These are phyloP conservation scores for Talaromyces sp. DNA, from an alignment of 2,329 filamentous ascomycete species.

Conservation along the genomic window DNA sequence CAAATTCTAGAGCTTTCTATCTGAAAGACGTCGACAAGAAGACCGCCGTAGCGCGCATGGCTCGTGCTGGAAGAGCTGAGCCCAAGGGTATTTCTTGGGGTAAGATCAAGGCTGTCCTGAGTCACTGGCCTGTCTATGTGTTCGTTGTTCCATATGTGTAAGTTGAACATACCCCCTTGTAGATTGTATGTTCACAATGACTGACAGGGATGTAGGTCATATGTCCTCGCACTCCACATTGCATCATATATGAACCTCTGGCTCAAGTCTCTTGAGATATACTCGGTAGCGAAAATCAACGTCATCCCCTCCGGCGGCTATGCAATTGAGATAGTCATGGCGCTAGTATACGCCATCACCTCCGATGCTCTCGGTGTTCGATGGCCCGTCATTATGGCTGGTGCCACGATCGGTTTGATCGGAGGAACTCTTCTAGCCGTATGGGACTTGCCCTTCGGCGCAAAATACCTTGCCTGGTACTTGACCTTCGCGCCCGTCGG, in stretches of 20 bases:
- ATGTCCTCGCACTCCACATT: conserved; percentile 18
- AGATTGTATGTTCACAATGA: no score
- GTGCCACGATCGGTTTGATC: conserved; percentile 10
- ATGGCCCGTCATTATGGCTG: conserved; percentile 18
- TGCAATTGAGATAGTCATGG: conserved; percentile 17
- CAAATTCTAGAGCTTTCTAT: conserved; percentile 31
- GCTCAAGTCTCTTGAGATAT: conserved; percentile 15
- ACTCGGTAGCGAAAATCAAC: conserved; percentile 16
- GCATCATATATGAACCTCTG: conserved; percentile 19
- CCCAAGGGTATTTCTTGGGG: not conserved
- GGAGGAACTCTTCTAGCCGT: conserved; percentile 15
- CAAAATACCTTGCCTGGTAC: conserved; percentile 19
- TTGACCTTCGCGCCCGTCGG: conserved; percentile 16
- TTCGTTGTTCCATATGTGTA: conserved; percentile 17
- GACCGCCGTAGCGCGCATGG: conserved; percentile 13
- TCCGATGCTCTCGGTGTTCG: conserved; percentile 15
- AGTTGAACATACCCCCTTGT: not conserved
- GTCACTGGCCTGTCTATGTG: conserved; percentile 15
- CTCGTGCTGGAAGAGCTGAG: not conserved
- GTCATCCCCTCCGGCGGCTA: conserved; percentile 16
- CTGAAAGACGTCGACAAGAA: conserved; percentile 17
- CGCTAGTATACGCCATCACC: conserved; percentile 14
- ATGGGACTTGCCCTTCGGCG: conserved; percentile 16
- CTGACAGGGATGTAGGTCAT: conserved; percentile 5
- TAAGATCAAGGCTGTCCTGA: conserved; percentile 5